Evolutionary conservation across 2,329 filamentous ascomycete species (phyloP).

Genomic region (Arthrinium puccinioides): DNA sequence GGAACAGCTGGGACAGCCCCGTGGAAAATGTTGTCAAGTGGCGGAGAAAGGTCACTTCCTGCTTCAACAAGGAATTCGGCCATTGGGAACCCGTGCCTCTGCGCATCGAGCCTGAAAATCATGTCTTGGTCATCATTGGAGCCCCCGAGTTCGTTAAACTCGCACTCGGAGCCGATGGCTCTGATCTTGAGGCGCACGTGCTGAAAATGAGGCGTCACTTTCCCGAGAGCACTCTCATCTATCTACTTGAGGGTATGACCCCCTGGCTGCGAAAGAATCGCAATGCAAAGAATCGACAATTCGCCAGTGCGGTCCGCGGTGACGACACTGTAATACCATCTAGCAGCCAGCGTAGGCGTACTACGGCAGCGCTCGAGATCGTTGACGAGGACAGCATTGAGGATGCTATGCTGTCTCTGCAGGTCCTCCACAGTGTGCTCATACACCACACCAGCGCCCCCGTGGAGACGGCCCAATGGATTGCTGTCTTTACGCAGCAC

Average conservation of each 20-base stretch:
- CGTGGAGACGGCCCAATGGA: constrained; percentile 65
- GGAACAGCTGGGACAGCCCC: constrained; percentile 35
- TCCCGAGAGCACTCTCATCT: constrained; percentile 49
- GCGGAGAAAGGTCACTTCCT: constrained; percentile 59
- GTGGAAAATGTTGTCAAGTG: constrained; percentile 54
- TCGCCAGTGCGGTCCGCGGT: constrained; percentile 26
- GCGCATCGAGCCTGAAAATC: constrained; percentile 48
- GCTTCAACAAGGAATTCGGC: constrained; percentile 52
- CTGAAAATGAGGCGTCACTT: constrained; percentile 46
- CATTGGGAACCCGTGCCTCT: constrained; percentile 57
- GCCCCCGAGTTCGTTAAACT: constrained; percentile 61
- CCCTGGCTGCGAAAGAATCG: constrained; percentile 63
- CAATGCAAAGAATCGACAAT: constrained; percentile 60
- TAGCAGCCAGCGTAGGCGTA: constrained; percentile 25
- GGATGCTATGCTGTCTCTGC: constrained; percentile 62
- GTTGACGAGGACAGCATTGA: constrained; percentile 64
- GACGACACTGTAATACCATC: constrained; percentile 15
- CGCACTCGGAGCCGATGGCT: constrained; percentile 35
- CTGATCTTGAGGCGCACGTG: constrained; percentile 53
- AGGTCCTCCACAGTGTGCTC: constrained; percentile 58
- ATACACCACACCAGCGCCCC: constrained; percentile 60
- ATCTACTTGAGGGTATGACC: constrained; percentile 63
- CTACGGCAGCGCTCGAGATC: constrained; percentile 37
- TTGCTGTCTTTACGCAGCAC: constrained; percentile 68
- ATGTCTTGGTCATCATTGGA: constrained; percentile 53